Evolutionary conservation across 2,329 filamentous ascomycete genomes (phyloP).

Genomic region (Aspergillus fijiensis): DNA sequence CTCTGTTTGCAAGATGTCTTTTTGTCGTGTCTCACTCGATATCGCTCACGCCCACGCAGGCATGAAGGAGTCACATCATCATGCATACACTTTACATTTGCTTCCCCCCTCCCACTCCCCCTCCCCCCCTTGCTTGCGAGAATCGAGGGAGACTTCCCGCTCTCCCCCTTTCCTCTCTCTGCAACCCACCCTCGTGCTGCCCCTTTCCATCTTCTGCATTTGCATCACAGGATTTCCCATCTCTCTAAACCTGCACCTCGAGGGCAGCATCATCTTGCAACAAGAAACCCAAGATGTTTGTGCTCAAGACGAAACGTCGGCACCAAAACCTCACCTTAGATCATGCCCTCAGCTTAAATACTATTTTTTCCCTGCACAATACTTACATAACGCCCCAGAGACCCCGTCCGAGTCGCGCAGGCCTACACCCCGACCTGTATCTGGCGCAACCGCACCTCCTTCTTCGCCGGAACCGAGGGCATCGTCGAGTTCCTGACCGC

Average conservation of each 20-base stretch:
- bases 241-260: neutral
- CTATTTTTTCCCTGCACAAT: too few relatives aligned
- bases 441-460: slow-evolving; percentile 75
- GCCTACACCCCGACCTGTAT: slow-evolving; percentile 74
- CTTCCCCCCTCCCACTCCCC: neutral
- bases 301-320: too few relatives aligned
- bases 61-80: neutral
- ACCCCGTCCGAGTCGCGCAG: slow-evolving; percentile 64
- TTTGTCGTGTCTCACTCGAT: neutral
- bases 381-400: slow-evolving; percentile 43
- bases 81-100: neutral
- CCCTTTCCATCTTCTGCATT: neutral
- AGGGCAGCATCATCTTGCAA: too few relatives aligned
- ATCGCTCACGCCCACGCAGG: neutral
- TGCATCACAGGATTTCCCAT: neutral
- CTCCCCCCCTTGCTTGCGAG: neutral
- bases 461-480: slow-evolving; percentile 66
- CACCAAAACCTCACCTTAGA: too few relatives aligned
- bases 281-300: too few relatives aligned
- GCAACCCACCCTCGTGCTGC: neutral
- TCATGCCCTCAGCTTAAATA: too few relatives aligned
- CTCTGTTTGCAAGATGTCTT: neutral
- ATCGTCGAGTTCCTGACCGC: slow-evolving; percentile 67
- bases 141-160: neutral
- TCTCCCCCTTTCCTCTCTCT: neutral